Evolutionary conservation across 2,329 filamentous ascomycete genomes (phyloP).

Genomic region (Trichoderma sp.): DNA sequence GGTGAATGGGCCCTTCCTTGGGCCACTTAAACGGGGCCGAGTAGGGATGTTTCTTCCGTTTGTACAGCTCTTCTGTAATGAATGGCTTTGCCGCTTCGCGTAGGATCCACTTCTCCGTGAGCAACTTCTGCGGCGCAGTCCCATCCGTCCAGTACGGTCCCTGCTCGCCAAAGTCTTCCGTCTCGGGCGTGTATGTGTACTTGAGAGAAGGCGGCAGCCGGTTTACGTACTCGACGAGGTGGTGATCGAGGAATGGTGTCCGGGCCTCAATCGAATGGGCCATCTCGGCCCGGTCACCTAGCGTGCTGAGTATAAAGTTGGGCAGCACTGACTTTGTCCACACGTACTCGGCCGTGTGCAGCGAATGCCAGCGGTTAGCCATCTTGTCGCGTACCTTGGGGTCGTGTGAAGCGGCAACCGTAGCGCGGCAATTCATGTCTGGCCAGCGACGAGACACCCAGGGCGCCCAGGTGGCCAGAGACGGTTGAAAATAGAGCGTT

Average conservation of each 20-base stretch:
- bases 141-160: neutral
- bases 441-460: neutral
- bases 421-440: neutral
- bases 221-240: neutral
- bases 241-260: neutral
- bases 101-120: neutral
- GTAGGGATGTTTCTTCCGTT: neutral
- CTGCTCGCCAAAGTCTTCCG: neutral
- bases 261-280: neutral
- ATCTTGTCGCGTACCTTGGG: neutral
- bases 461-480: neutral
- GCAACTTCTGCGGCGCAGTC: neutral
- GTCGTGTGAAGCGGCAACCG: neutral
- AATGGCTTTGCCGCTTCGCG: neutral
- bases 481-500: neutral
- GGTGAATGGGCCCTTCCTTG: neutral
- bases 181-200: neutral
- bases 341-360: neutral
- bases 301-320: neutral
- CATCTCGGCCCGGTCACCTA: neutral
- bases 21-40: neutral
- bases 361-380: neutral
- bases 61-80: neutral
- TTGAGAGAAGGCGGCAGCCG: neutral
- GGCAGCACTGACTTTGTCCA: neutral